These are phyloP conservation scores for Kurtzmaniella quercitrusa DNA, from an alignment of 1,139 yeast species.

Conservation along the genomic window DNA sequence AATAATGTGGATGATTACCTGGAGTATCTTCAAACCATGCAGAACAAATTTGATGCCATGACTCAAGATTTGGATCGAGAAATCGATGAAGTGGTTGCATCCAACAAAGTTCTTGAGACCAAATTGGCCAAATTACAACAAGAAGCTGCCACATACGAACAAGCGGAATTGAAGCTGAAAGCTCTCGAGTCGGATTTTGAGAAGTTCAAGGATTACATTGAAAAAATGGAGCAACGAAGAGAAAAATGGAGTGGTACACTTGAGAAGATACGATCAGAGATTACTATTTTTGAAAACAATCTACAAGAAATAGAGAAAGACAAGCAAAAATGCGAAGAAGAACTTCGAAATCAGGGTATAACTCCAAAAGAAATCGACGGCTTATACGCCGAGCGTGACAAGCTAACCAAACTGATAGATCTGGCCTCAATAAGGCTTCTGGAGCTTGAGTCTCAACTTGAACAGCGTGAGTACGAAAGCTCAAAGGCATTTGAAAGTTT, in stretches of 20 bases:
- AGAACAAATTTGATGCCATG: constrained; percentile 43
- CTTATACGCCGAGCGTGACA: constrained; percentile 58
- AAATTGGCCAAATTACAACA: constrained; percentile 21
- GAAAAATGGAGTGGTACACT: constrained; percentile 59
- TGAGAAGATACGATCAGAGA: constrained; percentile 52
- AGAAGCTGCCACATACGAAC: constrained; percentile 28
- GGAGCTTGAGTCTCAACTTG: constrained; percentile 28
- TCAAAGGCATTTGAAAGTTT: constrained; percentile 47
- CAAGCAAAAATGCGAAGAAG: constrained; percentile 41
- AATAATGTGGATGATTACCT: constrained; percentile 60
- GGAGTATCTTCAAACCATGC: constrained; percentile 52
- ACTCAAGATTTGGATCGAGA: constrained; percentile 33
- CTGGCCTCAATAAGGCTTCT: constrained; percentile 40
- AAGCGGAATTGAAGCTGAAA: constrained; percentile 51
- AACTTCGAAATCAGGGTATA: constrained; percentile 52
- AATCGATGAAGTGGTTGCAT: constrained; percentile 38
- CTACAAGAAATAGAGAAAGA: constrained; percentile 40
- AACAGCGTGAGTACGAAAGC: constrained; percentile 45
- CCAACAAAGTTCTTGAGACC: constrained; percentile 36
- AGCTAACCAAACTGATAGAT: constrained; percentile 54
- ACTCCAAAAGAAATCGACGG: constrained; percentile 60
- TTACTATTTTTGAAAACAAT: constrained; percentile 42
- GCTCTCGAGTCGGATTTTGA: constrained; percentile 70
- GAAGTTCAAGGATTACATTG: constrained; percentile 68
- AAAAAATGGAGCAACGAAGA: constrained; percentile 60